Conservation (phyloP, 1,284 basidiomycete genomes). For the Malassezia restricta region DNA sequence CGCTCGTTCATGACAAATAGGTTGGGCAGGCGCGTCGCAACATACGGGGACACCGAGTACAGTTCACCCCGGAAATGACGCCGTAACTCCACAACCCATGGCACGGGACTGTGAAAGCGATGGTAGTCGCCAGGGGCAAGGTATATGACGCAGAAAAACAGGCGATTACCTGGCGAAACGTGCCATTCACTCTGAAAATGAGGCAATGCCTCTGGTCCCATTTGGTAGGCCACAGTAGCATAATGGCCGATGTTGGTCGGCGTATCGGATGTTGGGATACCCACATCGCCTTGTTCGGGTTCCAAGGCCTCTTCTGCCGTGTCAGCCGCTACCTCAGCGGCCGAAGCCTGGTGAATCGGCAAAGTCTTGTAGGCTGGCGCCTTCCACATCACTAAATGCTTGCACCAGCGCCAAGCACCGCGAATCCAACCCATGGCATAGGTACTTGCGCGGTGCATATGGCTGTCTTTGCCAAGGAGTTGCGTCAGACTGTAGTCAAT, state of each 20-base stretch:
- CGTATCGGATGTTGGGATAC: slow-evolving; percentile 39
- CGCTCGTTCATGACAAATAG: slow-evolving; percentile 95
- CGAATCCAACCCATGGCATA: slow-evolving; percentile 19
- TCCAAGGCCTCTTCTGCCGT: background rate
- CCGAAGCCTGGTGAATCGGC: slow-evolving; percentile 8
- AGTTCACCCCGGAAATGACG: slow-evolving; percentile 93
- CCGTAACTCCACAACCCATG: slow-evolving; percentile 92
- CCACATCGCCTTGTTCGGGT: slow-evolving; percentile 35
- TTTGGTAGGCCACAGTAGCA: slow-evolving; percentile 42
- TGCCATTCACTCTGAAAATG: slow-evolving; percentile 18
- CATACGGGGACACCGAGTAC: slow-evolving; percentile 91
- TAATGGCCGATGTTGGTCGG: slow-evolving; percentile 41
- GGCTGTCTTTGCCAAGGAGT: slow-evolving; percentile 48
- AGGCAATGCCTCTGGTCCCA: slow-evolving; percentile 38
- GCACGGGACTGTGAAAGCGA: slow-evolving; percentile 85
- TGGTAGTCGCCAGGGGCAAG: slow-evolving; percentile 98
- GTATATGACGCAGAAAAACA: slow-evolving; percentile 91
- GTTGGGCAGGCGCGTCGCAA: slow-evolving; percentile 80
- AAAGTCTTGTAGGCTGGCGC: background rate
- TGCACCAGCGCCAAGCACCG: slow-evolving; percentile 9
- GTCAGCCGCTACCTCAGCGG: slow-evolving; percentile 16
- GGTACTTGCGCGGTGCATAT: slow-evolving; percentile 15
- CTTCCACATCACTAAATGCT: slow-evolving; percentile 9
- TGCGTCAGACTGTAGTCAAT: slow-evolving; percentile 85
- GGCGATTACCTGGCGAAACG: slow-evolving; percentile 55